Conservation (phyloP, 208 protist genomes). For the Trypanosoma melophagium region DNA sequence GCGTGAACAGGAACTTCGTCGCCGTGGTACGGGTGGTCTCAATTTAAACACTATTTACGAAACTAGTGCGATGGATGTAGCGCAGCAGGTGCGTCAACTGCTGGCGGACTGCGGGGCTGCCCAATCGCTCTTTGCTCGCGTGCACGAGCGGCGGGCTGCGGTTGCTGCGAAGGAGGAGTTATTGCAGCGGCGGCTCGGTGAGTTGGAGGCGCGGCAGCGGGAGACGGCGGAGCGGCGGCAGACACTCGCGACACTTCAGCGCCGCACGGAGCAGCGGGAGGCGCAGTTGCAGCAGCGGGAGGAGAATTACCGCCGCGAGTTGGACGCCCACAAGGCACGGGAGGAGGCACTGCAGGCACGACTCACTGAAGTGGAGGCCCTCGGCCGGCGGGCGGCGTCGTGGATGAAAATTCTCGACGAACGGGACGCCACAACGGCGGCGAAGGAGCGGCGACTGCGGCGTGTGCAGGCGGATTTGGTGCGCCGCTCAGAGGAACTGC, state of each 20-base stretch:
- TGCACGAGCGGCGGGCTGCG: conserved; percentile 48
- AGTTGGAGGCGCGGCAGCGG: conserved; percentile 49
- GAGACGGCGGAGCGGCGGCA: conserved; percentile 37
- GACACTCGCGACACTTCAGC: conserved; percentile 41
- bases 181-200: conserved; percentile 42
- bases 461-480: conserved; percentile 58
- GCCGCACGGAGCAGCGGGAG: conserved; percentile 32
- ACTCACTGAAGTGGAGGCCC: conserved; percentile 66
- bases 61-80: conserved; percentile 23
- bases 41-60: conserved; percentile 37
- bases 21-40: conserved; percentile 19
- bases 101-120: conserved; percentile 38
- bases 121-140: conserved; percentile 31
- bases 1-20: conserved; percentile 40
- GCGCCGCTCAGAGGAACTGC: conserved; percentile 56
- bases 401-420: conserved; percentile 79
- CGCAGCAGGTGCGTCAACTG: conserved; percentile 27
- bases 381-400: conserved; percentile 58
- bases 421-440: conserved; percentile 46
- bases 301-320: conserved; percentile 33
- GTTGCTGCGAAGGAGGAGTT: conserved; percentile 47
- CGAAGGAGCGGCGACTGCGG: conserved; percentile 67
- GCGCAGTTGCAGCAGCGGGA: conserved; percentile 36
- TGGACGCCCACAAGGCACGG: conserved; percentile 47
- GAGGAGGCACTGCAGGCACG: conserved; percentile 52